Evolutionary conservation across 202 grass and related monocot genomes (phyloP).

Genomic region (Schoenoplectus triqueter): DNA sequence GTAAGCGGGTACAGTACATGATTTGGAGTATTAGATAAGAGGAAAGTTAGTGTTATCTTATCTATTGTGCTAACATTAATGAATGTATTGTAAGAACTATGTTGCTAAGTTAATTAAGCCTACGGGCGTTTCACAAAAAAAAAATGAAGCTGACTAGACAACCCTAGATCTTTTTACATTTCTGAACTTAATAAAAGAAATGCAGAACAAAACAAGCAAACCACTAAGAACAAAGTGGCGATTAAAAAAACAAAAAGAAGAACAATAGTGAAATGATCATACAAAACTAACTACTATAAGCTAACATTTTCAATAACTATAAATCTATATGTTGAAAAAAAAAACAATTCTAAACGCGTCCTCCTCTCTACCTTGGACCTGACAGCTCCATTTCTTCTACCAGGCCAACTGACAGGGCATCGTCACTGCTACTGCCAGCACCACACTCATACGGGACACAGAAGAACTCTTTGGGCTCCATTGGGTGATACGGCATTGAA

Average conservation of each 20-base stretch:
- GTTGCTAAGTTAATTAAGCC: too few species aligned
- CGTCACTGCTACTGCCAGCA: constrained; percentile 38
- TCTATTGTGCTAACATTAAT: too few species aligned
- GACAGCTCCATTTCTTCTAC: constrained; percentile 93
- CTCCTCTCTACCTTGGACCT: constrained; percentile 62
- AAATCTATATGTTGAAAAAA: constrained; percentile 21
- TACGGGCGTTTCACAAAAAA: too few species aligned
- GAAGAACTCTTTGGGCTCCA: constrained; percentile 59
- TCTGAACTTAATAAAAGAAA: background rate
- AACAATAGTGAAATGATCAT: background rate
- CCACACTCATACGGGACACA: constrained; percentile 50
- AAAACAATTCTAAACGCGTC: background rate
- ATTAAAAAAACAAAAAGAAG: background rate
- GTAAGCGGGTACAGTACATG: too few species aligned
- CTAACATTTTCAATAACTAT: constrained; percentile 32
- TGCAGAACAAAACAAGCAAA: constrained; percentile 9
- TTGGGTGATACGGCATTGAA: constrained; percentile 58
- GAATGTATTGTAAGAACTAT: too few species aligned
- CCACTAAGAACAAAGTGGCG: constrained; percentile 7
- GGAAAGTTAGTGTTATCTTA: too few species aligned
- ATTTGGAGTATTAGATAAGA: too few species aligned
- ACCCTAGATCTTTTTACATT: constrained; percentile 30
- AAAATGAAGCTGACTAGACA: too few species aligned
- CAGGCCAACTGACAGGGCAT: constrained; percentile 52
- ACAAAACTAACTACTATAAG: background rate